Conservation (phyloP, 208 protist genomes). For the Acanthamoeba culbertsoni region DNA sequence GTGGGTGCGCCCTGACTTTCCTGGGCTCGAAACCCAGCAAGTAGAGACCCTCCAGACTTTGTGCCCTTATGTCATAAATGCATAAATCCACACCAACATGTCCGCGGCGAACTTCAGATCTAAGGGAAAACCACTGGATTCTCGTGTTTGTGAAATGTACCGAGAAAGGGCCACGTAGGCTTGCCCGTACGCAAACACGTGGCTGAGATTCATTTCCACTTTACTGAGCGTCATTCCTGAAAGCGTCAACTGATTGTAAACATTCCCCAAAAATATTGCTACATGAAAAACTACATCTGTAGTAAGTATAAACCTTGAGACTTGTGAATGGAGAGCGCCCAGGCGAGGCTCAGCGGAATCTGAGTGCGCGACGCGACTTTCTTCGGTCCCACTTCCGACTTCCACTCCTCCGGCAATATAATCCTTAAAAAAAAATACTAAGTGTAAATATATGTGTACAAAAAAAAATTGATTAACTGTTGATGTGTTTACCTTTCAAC, state of each 20-base stretch:
- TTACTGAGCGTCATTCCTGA: slow-evolving; percentile 54
- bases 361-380: slow-evolving; percentile 63
- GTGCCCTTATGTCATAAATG: neutral
- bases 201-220: slow-evolving; percentile 53
- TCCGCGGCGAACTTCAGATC: too few relatives aligned
- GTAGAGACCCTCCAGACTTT: slow-evolving; percentile 34
- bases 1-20: neutral
- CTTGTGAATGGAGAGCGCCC: slow-evolving; percentile 96
- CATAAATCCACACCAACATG: too few relatives aligned
- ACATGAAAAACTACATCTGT: too few relatives aligned
- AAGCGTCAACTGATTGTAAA: neutral
- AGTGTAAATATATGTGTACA: too few relatives aligned
- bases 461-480: too few relatives aligned
- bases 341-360: slow-evolving; percentile 93
- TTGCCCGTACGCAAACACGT: slow-evolving; percentile 52
- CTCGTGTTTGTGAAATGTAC: neutral
- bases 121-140: too few relatives aligned
- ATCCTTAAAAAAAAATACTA: too few relatives aligned
- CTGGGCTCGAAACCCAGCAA: slow-evolving; percentile 35
- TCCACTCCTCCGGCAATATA: slow-evolving; percentile 51
- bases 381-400: slow-evolving; percentile 12
- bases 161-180: slow-evolving; percentile 46
- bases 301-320: too few relatives aligned
- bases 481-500: neutral
- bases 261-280: too few relatives aligned